phyloP scores from a whole-genome alignment of 371 early-diverging fungal genomes.

The Actinomucor elegans region DNA sequence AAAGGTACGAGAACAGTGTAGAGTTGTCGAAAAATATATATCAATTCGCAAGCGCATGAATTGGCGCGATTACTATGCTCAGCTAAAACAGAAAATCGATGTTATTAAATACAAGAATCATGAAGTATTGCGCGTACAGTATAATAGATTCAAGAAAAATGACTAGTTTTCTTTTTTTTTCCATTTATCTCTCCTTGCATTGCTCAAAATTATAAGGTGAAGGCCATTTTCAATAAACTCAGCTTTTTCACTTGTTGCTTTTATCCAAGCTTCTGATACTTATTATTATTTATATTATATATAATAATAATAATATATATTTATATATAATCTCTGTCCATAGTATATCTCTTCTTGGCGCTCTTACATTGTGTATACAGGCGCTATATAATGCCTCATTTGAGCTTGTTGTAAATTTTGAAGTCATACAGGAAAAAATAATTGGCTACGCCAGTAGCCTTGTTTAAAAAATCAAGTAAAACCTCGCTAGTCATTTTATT shows the following conservation, averaged over 20 bases:
- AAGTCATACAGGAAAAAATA: too few relatives aligned
- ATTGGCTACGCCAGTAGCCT: too few relatives aligned
- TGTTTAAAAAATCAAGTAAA: too few relatives aligned
- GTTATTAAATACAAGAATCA: constrained; percentile 21
- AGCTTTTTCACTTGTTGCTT: constrained; percentile 11
- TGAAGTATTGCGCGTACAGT: constrained; percentile 20
- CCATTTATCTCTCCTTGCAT: constrained; percentile 2
- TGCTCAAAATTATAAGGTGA: too few relatives aligned
- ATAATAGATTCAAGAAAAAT: constrained; percentile 13
- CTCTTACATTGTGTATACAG: constrained; percentile 15
- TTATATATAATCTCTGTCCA: constrained; percentile 3
- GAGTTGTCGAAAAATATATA: constrained; percentile 14
- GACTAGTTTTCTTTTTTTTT: constrained; percentile 4
- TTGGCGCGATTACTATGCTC: constrained; percentile 18
- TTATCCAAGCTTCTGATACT: constrained; percentile 8
- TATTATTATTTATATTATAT: constrained; percentile 9
- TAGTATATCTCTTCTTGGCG: constrained; percentile 12
- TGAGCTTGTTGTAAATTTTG: too few relatives aligned
- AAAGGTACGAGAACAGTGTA: constrained; percentile 19
- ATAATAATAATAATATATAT: constrained; percentile 4
- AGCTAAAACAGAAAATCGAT: constrained; percentile 18
- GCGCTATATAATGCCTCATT: constrained; percentile 11
- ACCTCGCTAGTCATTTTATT: too few relatives aligned
- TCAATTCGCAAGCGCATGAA: constrained; percentile 16
- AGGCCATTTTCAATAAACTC: constrained; percentile 9